Evolutionary conservation across 73 alveolate species (phyloP).

Genomic region (Paramecium biaurelia): DNA sequence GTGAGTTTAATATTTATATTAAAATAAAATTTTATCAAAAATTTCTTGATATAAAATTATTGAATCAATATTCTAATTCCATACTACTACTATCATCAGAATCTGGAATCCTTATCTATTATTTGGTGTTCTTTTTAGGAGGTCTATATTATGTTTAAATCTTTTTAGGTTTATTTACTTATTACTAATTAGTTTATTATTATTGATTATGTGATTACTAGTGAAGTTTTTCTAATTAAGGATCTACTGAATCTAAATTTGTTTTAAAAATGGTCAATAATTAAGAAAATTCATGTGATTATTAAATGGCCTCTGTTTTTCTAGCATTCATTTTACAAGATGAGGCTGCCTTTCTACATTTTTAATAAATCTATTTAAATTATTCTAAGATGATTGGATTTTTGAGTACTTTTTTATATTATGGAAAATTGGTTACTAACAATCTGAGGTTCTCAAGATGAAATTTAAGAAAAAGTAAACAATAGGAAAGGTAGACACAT

Average conservation of each 20-base stretch:
- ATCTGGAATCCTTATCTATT: neutral
- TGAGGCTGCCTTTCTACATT: conserved; percentile 13
- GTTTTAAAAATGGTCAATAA: neutral
- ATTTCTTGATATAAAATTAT: neutral
- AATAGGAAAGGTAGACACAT: neutral
- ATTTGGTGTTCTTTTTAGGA: neutral
- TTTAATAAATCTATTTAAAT: neutral
- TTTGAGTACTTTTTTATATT: neutral
- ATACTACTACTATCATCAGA: conserved; percentile 22
- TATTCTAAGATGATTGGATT: neutral
- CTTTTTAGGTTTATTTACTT: neutral
- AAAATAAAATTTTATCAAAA: neutral
- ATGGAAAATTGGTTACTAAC: neutral
- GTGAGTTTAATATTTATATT: too few species aligned
- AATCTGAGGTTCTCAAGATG: neutral
- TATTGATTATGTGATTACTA: neutral
- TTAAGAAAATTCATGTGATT: neutral
- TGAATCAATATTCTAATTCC: neutral
- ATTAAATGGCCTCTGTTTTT: neutral
- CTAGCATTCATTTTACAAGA: neutral
- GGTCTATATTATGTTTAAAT: neutral
- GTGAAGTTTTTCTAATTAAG: neutral
- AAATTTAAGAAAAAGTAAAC: neutral
- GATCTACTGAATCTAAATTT: neutral
- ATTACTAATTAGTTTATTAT: neutral